Evolutionary conservation across 108 stramenopile genomes (phyloP).

Genomic region (Poteriospumella lacustris): DNA sequence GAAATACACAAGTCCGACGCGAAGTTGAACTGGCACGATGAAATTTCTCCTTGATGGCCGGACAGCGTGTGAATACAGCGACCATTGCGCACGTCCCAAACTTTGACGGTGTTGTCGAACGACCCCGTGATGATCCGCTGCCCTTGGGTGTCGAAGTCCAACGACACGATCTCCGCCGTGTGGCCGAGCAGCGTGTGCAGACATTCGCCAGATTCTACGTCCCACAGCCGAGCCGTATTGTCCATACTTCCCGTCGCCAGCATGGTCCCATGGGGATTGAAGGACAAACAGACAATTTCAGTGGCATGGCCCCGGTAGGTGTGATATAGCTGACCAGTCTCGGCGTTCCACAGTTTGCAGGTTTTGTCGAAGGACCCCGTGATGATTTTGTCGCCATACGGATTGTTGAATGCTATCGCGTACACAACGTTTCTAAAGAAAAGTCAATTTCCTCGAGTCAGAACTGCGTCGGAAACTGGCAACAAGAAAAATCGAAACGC

Average conservation of each 20-base stretch:
- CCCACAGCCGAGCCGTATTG: conserved; percentile 63
- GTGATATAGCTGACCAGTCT: conserved; percentile 52
- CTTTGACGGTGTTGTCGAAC: conserved; percentile 62
- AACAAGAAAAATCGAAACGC: no score
- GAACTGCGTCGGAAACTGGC: no score
- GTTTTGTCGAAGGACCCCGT: conserved; percentile 57
- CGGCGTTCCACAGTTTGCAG: conserved; percentile 10
- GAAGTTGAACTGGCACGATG: conserved; percentile 54
- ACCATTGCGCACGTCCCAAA: conserved; percentile 63
- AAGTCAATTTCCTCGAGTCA: no score
- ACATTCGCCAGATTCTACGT: conserved; percentile 62
- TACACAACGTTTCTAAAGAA: conserved; percentile 68
- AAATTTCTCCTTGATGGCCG: conserved; percentile 64
- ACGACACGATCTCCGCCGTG: conserved; percentile 60
- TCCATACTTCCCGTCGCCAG: conserved; percentile 65
- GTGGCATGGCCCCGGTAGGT: conserved; percentile 65
- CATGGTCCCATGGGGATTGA: conserved; percentile 56
- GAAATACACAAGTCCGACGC: conserved; percentile 50
- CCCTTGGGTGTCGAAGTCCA: conserved; percentile 60
- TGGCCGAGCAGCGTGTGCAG: conserved; percentile 63
- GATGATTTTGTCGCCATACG: conserved; percentile 64
- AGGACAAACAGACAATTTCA: conserved; percentile 65
- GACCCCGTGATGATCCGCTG: conserved; percentile 56
- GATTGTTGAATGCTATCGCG: conserved; percentile 69
- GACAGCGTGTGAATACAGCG: conserved; percentile 53